phyloP scores from a whole-genome alignment of 2,329 filamentous ascomycete genomes.

The Bimuria novae-zelandiae region DNA sequence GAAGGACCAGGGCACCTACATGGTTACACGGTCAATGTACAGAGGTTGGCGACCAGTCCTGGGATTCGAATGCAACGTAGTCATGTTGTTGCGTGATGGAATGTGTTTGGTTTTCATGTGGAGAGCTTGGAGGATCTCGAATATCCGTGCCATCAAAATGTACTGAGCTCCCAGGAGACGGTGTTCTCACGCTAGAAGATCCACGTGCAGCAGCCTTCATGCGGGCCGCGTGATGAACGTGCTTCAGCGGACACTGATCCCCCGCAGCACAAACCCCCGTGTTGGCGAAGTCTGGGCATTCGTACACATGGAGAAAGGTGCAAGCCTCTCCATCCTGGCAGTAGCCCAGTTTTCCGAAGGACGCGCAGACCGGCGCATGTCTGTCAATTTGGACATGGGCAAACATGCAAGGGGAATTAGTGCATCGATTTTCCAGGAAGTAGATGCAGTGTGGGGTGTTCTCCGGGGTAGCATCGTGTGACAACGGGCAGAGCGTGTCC shows the following conservation, averaged over 20 bases:
- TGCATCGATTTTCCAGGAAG: slow-evolving; percentile 87
- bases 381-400: slow-evolving; percentile 80
- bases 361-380: slow-evolving; percentile 77
- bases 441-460: slow-evolving; percentile 88
- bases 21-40: background rate
- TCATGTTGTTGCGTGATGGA: slow-evolving; percentile 38
- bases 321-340: slow-evolving; percentile 82
- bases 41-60: slow-evolving; percentile 17
- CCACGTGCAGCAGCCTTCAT: slow-evolving; percentile 21
- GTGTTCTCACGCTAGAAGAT: background rate
- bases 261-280: slow-evolving; percentile 76
- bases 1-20: slow-evolving; percentile 19
- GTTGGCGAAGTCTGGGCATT: slow-evolving; percentile 96
- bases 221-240: slow-evolving; percentile 64
- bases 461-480: slow-evolving; percentile 81
- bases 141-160: slow-evolving; percentile 1
- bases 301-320: slow-evolving; percentile 81
- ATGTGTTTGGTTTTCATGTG: slow-evolving; percentile 10
- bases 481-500: slow-evolving; percentile 84
- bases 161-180: background rate
- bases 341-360: slow-evolving; percentile 85
- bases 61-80: slow-evolving; percentile 32
- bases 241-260: slow-evolving; percentile 80
- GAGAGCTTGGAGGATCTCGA: slow-evolving; percentile 6
- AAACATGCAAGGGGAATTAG: slow-evolving; percentile 84